These are phyloP conservation scores for Diaporthe vexans DNA, from an alignment of 2,329 filamentous ascomycete genomes.

Conservation along the genomic window DNA sequence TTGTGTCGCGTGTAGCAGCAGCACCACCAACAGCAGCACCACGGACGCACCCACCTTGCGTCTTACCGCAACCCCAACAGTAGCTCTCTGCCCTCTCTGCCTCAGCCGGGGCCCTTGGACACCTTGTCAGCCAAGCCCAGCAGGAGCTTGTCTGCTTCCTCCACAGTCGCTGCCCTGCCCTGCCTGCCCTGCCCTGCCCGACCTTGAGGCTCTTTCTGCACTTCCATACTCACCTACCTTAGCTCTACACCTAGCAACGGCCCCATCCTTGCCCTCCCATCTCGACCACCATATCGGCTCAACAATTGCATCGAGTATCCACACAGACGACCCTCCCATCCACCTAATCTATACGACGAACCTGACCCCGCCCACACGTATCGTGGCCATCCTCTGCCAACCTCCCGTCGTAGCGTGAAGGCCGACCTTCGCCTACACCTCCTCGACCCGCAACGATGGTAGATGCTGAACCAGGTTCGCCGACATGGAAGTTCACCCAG, in stretches of 20 bases:
- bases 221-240: conserved; percentile 38
- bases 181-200: conserved; percentile 22
- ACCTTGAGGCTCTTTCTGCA: conserved; percentile 37
- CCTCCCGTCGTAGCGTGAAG: conserved; percentile 46
- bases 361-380: conserved; percentile 27
- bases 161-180: conserved; percentile 30
- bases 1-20: conserved; percentile 38
- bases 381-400: conserved; percentile 23
- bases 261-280: conserved; percentile 35
- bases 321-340: conserved; percentile 24
- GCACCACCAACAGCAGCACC: background rate
- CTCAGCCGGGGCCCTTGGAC: conserved; percentile 17
- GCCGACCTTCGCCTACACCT: conserved; percentile 46
- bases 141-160: conserved; percentile 41
- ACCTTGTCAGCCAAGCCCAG: conserved; percentile 38
- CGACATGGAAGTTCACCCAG: conserved; percentile 99
- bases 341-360: conserved; percentile 31
- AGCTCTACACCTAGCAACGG: conserved; percentile 33
- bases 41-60: conserved; percentile 25
- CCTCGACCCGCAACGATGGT: conserved; percentile 79
- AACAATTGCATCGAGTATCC: conserved; percentile 33
- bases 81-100: conserved; percentile 15
- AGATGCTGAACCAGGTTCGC: conserved; percentile 92
- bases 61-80: conserved; percentile 30
- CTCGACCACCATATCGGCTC: conserved; percentile 35